Conservation (phyloP, 441 rosid genomes). For the Metrosideros polymorpha region DNA sequence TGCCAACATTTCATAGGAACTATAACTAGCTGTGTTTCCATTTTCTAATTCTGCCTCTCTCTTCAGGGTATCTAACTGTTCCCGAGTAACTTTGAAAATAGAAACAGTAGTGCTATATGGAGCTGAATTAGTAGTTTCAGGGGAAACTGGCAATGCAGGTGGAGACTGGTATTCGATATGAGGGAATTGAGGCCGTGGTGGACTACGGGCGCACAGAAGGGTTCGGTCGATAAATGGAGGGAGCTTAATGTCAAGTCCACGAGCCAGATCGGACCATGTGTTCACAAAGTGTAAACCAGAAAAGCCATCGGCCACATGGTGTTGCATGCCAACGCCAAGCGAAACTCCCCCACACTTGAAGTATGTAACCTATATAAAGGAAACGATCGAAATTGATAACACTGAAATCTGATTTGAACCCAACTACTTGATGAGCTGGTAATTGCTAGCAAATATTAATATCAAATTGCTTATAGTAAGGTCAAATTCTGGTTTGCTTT, state of each 20-base stretch:
- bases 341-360: constrained; percentile 19
- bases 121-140: constrained; percentile 3
- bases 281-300: constrained; percentile 84
- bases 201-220: constrained; percentile 55
- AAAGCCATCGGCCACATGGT: constrained; percentile 8
- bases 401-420: background rate
- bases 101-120: constrained; percentile 48
- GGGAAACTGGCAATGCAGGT: constrained; percentile 45
- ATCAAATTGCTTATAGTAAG: background rate
- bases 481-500: background rate
- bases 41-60: background rate
- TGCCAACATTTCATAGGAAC: background rate
- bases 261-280: constrained; percentile 90
- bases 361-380: constrained; percentile 8
- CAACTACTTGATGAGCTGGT: background rate
- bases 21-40: background rate
- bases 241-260: constrained; percentile 61
- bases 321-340: constrained; percentile 11
- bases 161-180: constrained; percentile 86
- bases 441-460: background rate
- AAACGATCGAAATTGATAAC: background rate
- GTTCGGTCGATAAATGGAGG: constrained; percentile 86
- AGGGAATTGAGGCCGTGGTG: constrained; percentile 7
- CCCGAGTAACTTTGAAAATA: constrained; percentile 62
- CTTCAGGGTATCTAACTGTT: constrained; percentile 30